These are phyloP conservation scores for Isoetes engelmannii DNA, from an alignment of 83 land plant species.

Conservation along the genomic window DNA sequence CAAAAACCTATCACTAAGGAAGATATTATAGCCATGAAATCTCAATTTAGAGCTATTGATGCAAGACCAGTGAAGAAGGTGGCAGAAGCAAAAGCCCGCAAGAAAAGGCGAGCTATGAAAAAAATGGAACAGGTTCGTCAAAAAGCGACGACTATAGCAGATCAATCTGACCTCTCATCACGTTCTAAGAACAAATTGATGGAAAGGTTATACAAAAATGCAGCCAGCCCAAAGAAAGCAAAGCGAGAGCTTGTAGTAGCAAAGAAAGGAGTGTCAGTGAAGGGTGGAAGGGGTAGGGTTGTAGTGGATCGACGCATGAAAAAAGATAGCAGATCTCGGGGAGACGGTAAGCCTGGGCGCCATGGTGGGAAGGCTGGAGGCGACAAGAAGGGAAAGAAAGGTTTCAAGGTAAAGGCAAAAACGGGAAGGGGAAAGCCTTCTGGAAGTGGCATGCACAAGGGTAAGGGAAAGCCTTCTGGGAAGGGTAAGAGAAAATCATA, in stretches of 20 bases:
- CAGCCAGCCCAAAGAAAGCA: constrained; percentile 52
- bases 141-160: constrained; percentile 83
- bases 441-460: constrained; percentile 22
- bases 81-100: constrained; percentile 89
- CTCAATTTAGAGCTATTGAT: constrained; percentile 83
- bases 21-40: constrained; percentile 85
- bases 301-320: constrained; percentile 87
- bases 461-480: background rate
- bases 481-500: no score
- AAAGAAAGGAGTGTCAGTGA: constrained; percentile 80
- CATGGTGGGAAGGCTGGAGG: constrained; percentile 18
- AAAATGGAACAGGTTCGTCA: constrained; percentile 64
- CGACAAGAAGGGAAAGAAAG: constrained; percentile 35
- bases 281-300: constrained; percentile 66
- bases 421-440: constrained; percentile 22
- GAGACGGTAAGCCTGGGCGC: constrained; percentile 52
- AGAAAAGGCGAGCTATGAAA: constrained; percentile 64
- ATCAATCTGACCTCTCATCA: constrained; percentile 71
- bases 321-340: constrained; percentile 62
- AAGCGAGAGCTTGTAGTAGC: constrained; percentile 87
- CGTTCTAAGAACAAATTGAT: constrained; percentile 77
- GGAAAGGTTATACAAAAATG: constrained; percentile 76
- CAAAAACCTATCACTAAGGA: constrained; percentile 84
- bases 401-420: no score
- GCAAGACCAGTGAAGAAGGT: constrained; percentile 94